Evolutionary conservation across 1,139 yeast species (phyloP).

Genomic region (Lodderomyces oxycetoniae): DNA sequence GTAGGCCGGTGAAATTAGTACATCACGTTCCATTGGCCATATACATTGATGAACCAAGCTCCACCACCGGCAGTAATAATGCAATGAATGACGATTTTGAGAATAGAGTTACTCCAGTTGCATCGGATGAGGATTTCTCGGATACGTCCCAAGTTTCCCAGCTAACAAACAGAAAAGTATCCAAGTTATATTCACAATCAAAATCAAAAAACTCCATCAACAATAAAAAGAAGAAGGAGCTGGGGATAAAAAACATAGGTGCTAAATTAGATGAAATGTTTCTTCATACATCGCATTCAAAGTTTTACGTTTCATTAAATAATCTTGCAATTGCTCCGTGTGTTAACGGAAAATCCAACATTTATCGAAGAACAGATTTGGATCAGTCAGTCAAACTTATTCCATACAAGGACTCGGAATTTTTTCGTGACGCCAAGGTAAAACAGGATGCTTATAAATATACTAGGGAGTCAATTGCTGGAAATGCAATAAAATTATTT

Average conservation of each 20-base stretch:
- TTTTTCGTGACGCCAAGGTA: conserved; percentile 31
- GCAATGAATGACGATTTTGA: conserved; percentile 18
- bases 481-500: conserved; percentile 59
- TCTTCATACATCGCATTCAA: conserved; percentile 75
- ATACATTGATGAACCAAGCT: conserved; percentile 21
- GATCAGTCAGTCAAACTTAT: conserved; percentile 56
- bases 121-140: conserved; percentile 10
- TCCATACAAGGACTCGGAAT: conserved; percentile 21
- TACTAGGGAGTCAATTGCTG: conserved; percentile 33
- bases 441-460: conserved; percentile 28
- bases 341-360: conserved; percentile 87
- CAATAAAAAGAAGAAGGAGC: no score
- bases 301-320: conserved; percentile 77
- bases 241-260: no score
- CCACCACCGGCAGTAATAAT: conserved; percentile 1
- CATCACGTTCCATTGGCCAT: conserved; percentile 78
- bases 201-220: not conserved
- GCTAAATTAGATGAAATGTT: conserved; percentile 85
- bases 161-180: conserved; percentile 11
- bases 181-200: conserved; percentile 2
- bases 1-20: conserved; percentile 56
- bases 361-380: conserved; percentile 66
- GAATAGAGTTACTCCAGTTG: conserved; percentile 18
- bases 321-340: conserved; percentile 80
- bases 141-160: conserved; percentile 5